These are phyloP conservation scores for Fusarium longipes DNA, from an alignment of 2,329 filamentous ascomycete genomes.

Conservation along the genomic window DNA sequence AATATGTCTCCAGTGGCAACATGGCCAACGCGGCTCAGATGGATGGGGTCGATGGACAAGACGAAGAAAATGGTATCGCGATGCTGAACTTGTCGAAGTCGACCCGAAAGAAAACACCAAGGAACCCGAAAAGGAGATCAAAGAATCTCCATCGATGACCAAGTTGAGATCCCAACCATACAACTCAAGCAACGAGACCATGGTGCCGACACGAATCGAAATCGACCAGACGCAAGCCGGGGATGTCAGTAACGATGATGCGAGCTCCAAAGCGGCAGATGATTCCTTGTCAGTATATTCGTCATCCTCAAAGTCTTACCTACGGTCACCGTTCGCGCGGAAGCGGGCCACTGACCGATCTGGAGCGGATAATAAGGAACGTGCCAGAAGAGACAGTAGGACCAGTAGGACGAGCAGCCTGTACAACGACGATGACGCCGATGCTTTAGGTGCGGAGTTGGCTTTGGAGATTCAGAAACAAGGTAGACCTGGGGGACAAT, in stretches of 20 bases:
- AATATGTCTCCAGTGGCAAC: slow-evolving; percentile 77
- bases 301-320: slow-evolving; percentile 60
- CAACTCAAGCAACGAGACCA: slow-evolving; percentile 53
- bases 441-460: slow-evolving; percentile 56
- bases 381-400: slow-evolving; percentile 56
- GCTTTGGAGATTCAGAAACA: slow-evolving; percentile 65
- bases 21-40: slow-evolving; percentile 84
- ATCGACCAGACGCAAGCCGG: slow-evolving; percentile 44
- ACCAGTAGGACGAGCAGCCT: slow-evolving; percentile 58
- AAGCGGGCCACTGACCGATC: slow-evolving; percentile 55
- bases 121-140: slow-evolving; percentile 53
- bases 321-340: slow-evolving; percentile 56
- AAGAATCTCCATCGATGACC: slow-evolving; percentile 41
- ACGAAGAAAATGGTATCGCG: slow-evolving; percentile 93
- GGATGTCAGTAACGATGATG: slow-evolving; percentile 42
- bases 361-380: slow-evolving; percentile 51
- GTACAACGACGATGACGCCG: slow-evolving; percentile 57
- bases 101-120: slow-evolving; percentile 49
- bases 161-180: slow-evolving; percentile 48
- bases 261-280: slow-evolving; percentile 50
- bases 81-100: slow-evolving; percentile 91
- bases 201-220: slow-evolving; percentile 46
- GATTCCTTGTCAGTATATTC: slow-evolving; percentile 61
- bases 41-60: slow-evolving; percentile 96
- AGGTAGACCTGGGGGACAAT: slow-evolving; percentile 68